Base-by-base conservation (phyloP, 2,329 filamentous ascomycete genomes). In the Epichloe elymi region DNA sequence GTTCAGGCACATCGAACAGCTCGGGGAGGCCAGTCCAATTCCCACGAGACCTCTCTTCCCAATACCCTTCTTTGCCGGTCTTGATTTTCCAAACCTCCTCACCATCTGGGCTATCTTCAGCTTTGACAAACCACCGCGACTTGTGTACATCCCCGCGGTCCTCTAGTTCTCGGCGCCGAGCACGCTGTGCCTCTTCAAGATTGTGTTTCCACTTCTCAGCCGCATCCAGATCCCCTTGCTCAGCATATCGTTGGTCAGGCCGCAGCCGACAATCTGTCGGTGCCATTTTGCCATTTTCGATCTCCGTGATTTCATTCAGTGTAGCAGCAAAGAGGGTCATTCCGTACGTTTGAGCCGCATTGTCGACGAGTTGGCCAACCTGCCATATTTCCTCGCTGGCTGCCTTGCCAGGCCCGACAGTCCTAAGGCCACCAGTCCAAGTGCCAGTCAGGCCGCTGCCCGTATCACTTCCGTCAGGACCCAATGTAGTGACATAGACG, bases 31-130 rank as follows among this genome's bases (percentile, higher is more conserved):
- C 75, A 4, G 62, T 65, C 88, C 87, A 95, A 51, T 72, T 72
- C 1, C 83, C 83, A 56, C 71, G 78, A 3, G 74, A 76, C 54
- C 91, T 78, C 68, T 88, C 84, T 63, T 95, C 90, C 93, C 93
- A 98, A 68, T 98, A 98, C 8, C 88, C 83, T 17, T 94, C 88
- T 67, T 85, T 89, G 19, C 89, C 88, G 3, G 74, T 73, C 70
- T 83, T 93, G 56, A 95, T 67, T 60, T 81, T 78, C 86, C 86
- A 87, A 11, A 85, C 74, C 62, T 86, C 82, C 62, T 86, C 83
- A 4, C 76, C 78, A 46, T 78, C 75, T 14, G 70, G 69, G 2
- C 69, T 71, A 23, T 76, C 74, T n/a, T 75, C 73, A 8, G 86
- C 81, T 67, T 78, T 83, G 49, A 82, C 78, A 64, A 98, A 98